Conservation (phyloP, 108 stramenopile species). For the Fistulifera solaris region DNA sequence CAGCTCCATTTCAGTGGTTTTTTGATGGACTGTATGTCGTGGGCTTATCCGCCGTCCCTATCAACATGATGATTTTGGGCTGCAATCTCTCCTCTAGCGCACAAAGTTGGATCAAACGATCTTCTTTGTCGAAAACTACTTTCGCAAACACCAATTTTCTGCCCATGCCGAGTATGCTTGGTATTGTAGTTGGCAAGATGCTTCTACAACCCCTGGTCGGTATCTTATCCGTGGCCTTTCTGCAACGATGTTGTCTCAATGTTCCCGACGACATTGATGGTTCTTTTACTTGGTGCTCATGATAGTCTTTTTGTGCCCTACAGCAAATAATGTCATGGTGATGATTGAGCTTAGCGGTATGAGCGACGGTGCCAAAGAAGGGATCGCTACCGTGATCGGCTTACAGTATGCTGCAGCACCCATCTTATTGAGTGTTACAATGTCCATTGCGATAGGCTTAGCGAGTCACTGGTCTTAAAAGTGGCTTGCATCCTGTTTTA, state of each 20-base stretch:
- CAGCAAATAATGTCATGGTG: constrained; percentile 91
- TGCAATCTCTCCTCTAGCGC: constrained; percentile 48
- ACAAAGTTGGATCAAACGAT: background rate
- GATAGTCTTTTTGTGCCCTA: constrained; percentile 81
- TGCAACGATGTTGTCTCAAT: constrained; percentile 35
- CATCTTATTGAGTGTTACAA: constrained; percentile 47
- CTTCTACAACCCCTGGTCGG: constrained; percentile 72
- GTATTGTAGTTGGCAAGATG: constrained; percentile 72
- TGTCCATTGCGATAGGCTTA: constrained; percentile 33
- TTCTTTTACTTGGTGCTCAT: constrained; percentile 71
- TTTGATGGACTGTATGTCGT: constrained; percentile 77
- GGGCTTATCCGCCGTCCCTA: constrained; percentile 76
- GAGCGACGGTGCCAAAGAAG: constrained; percentile 50
- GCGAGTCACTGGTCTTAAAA: constrained; percentile 16
- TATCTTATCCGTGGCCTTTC: constrained; percentile 34
- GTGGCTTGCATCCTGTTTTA: background rate
- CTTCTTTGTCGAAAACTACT: background rate
- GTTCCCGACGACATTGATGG: constrained; percentile 69
- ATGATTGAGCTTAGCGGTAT: constrained; percentile 73
- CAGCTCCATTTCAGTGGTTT: constrained; percentile 77
- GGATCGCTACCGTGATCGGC: constrained; percentile 69
- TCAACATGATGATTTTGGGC: constrained; percentile 86
- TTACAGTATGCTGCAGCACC: constrained; percentile 73
- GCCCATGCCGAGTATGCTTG: constrained; percentile 36
- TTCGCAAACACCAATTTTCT: constrained; percentile 18